Evolutionary conservation across 164 flowering plant species (phyloP), one percentile per base, ranked within the genome.

Genomic region (Tinospora cordifolia): DNA sequence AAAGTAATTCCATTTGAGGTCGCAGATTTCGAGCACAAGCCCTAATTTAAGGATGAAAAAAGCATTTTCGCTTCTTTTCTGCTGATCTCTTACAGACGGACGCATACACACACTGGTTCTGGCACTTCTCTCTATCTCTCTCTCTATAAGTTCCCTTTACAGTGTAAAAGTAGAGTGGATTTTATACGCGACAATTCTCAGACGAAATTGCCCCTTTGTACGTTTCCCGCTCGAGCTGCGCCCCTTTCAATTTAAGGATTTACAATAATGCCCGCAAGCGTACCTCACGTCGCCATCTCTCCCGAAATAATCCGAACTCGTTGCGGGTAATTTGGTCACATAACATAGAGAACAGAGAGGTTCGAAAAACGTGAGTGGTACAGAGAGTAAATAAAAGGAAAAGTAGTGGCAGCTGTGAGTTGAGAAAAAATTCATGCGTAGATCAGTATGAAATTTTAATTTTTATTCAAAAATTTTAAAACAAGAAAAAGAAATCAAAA

Each of bases 401-500:
- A 62, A 66, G 63, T 3, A 34, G 12, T 66, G 70, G 39, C 5
- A 0, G 12, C 64, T 12, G 34, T 3, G n/a, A 0, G 24, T 14
- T n/a, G 66, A 12, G 10, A 1, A 39, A 0, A 17, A 24, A 15
- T 72, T 66, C 75, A 76, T 76, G 75, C 73, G 70, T 22, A 62
- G 19, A 24, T 25, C 24, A 65, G 75, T 67, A 74, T 67, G 62
- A 41, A 67, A 65, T 66, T 21, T 72, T 63, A n/a, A n/a, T n/a
- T n/a, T n/a, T n/a, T n/a, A n/a, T n/a, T n/a, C n/a, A n/a, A n/a
- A n/a, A n/a, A n/a, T n/a, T n/a, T n/a, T n/a, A n/a, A n/a, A n/a
- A n/a, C n/a, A n/a, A n/a, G n/a, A n/a, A 39, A 54, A 75, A 75
- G 65, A 69, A 62, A 74, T 65, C 58, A 46, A 70, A 49, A 70